Percentiles rank a stretch among this genome's conserved stretches.
Evolutionary conservation across 306 rosid species (phyloP).

Genomic region (Dalbergia cochinchinensis): DNA sequence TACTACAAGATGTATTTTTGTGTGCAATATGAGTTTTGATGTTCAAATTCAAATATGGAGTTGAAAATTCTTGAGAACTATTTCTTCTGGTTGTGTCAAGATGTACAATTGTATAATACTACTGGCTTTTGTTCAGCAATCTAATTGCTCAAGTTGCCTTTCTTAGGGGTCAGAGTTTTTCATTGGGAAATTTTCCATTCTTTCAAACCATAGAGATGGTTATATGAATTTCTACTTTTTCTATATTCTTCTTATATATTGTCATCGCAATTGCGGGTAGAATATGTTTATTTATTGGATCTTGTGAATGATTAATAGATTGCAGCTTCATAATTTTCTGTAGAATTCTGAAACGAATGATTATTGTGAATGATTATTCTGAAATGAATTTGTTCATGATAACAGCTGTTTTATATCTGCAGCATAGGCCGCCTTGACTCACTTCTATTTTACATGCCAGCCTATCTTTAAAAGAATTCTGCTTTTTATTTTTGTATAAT

Average conservation of each 20-base stretch:
- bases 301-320: not conserved
- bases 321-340: not conserved
- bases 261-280: not conserved
- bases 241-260: not conserved
- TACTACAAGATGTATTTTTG: not conserved
- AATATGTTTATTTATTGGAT: conserved; percentile 9
- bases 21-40: not conserved
- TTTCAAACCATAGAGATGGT: not conserved
- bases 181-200: not conserved
- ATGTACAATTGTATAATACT: not conserved
- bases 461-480: not conserved
- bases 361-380: too few species aligned
- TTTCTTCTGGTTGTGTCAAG: not conserved
- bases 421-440: not conserved
- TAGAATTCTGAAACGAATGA: not conserved
- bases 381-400: not conserved
- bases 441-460: not conserved
- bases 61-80: not conserved
- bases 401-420: not conserved
- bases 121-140: not conserved
- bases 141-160: not conserved
- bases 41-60: not conserved
- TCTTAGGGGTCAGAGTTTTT: not conserved
- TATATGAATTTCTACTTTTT: not conserved
- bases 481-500: not conserved